phyloP scores from a whole-genome alignment of 108 stramenopile genomes.

The Cylindrotheca fusiformis region DNA sequence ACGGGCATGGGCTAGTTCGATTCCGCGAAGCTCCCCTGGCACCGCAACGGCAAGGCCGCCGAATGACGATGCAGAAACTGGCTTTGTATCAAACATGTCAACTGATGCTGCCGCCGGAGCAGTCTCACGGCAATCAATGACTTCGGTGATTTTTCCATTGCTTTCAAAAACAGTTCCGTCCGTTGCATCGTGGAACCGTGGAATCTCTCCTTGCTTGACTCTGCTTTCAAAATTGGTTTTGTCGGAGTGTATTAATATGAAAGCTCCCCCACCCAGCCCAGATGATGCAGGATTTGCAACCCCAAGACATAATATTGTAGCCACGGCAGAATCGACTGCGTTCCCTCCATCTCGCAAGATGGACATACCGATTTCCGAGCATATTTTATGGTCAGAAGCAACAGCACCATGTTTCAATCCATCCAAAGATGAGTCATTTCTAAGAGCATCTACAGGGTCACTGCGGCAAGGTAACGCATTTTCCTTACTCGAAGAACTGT shows the following conservation, averaged over 20 bases:
- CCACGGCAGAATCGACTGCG: constrained; percentile 82
- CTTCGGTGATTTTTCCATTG: constrained; percentile 36
- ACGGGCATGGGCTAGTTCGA: constrained; percentile 65
- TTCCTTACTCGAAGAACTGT: too few species aligned
- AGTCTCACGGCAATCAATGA: constrained; percentile 79
- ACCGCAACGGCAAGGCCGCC: constrained; percentile 72
- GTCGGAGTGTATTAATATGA: constrained; percentile 66
- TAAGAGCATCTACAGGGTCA: not conserved
- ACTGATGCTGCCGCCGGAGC: constrained; percentile 49
- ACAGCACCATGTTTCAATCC: constrained; percentile 51
- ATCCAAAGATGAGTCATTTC: constrained; percentile 19
- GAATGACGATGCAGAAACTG: constrained; percentile 33
- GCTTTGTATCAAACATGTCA: constrained; percentile 50
- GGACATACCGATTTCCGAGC: constrained; percentile 46
- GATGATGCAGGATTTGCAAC: constrained; percentile 75
- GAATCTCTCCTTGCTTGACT: not conserved
- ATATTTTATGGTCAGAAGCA: constrained; percentile 59
- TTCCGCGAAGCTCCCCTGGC: constrained; percentile 75
- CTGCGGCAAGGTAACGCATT: too few species aligned
- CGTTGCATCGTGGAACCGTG: constrained; percentile 44
- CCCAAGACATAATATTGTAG: constrained; percentile 72
- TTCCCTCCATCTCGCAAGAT: constrained; percentile 60
- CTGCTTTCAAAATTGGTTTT: constrained; percentile 15
- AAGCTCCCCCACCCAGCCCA: constrained; percentile 82
- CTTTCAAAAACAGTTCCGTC: not conserved